Conservation (phyloP, 2,329 filamentous ascomycete species). For the Raffaelea arxii region DNA sequence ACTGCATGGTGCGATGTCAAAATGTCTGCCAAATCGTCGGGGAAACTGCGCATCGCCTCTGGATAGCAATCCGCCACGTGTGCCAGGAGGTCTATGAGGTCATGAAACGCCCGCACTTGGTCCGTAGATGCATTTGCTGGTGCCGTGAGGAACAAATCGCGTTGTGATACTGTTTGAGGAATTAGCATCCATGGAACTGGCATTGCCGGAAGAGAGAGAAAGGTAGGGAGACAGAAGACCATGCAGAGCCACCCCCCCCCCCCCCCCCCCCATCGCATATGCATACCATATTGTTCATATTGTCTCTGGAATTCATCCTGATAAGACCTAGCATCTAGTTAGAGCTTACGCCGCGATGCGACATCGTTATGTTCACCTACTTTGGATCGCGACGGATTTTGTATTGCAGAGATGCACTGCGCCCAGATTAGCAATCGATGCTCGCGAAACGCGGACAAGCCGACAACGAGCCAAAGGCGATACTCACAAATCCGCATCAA, state of each 20-base stretch:
- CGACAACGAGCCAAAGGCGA: neutral
- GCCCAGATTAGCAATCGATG: constrained; percentile 20
- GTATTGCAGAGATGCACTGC: constrained; percentile 75
- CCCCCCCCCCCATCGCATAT: too few species aligned
- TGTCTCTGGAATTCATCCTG: constrained; percentile 65
- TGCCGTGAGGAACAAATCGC: constrained; percentile 81
- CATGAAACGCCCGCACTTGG: constrained; percentile 74
- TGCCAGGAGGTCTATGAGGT: constrained; percentile 86
- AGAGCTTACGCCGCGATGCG: neutral
- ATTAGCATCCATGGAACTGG: too few species aligned
- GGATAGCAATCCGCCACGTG: constrained; percentile 94
- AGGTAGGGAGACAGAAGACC: neutral
- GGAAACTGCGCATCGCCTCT: constrained; percentile 65
- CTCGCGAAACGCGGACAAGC: too few species aligned
- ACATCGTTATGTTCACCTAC: constrained; percentile 30
- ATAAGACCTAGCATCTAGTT: constrained; percentile 54
- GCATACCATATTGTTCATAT: constrained; percentile 75
- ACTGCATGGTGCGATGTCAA: constrained; percentile 72
- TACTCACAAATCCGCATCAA: constrained; percentile 68
- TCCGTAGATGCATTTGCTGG: constrained; percentile 69
- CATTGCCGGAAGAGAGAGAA: too few species aligned
- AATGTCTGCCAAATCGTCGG: constrained; percentile 71
- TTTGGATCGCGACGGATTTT: constrained; percentile 68
- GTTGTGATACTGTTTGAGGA: constrained; percentile 55
- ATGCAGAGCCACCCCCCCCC: too few species aligned